Conservation (phyloP, 2,329 filamentous ascomycete species). For the Colletotrichum destructivum region DNA sequence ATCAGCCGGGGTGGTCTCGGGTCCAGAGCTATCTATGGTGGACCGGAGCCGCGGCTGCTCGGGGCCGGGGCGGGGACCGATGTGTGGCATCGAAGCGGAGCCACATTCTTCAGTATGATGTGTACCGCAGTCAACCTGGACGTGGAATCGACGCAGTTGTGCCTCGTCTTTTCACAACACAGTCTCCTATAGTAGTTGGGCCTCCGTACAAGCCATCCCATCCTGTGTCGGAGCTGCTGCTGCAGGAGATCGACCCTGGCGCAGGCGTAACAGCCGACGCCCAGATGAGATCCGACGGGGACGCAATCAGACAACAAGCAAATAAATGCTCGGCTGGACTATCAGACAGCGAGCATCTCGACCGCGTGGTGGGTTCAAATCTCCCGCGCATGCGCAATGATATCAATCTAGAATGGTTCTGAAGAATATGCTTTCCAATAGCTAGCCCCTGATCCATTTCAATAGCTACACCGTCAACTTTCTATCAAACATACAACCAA, state of each 20-base stretch:
- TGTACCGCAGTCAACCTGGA: not conserved
- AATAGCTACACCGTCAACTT: too few species aligned
- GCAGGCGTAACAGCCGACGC: too few species aligned
- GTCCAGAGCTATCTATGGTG: not conserved
- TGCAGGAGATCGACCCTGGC: slow-evolving; percentile 25
- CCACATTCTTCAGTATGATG: not conserved
- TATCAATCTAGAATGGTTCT: too few species aligned
- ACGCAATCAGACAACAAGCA: slow-evolving; percentile 9
- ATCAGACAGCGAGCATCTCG: too few species aligned
- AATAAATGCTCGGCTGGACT: slow-evolving; percentile 13
- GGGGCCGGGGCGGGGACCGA: not conserved
- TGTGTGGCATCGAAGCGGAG: not conserved
- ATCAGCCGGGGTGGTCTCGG: not conserved
- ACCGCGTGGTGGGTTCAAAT: too few species aligned
- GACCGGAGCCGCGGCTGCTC: not conserved
- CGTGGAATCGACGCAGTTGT: not conserved
- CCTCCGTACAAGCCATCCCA: not conserved
- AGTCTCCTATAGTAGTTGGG: not conserved
- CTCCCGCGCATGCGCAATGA: too few species aligned
- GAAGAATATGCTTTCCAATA: too few species aligned
- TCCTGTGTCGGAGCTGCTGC: not conserved
- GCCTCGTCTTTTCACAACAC: too few species aligned
- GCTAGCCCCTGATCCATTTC: too few species aligned
- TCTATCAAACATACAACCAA: too few species aligned
- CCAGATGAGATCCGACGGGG: slow-evolving; percentile 3